These are phyloP conservation scores for Marsdenia floribunda DNA, from an alignment of 257 asterid genomes.

Conservation along the genomic window DNA sequence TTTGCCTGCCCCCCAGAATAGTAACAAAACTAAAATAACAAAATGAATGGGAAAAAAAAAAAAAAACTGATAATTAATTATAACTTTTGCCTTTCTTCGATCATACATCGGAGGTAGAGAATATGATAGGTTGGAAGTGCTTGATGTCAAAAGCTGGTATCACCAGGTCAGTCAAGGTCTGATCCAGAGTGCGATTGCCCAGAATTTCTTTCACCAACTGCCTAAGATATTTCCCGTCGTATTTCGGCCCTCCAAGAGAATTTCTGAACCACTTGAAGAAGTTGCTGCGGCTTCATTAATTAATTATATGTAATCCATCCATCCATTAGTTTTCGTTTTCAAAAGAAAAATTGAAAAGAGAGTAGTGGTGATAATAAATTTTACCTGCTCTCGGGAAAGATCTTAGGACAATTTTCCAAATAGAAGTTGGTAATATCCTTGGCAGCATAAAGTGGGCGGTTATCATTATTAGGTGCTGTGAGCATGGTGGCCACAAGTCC, in stretches of 20 bases:
- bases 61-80: too few relatives aligned
- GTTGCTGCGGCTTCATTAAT: conserved; percentile 35
- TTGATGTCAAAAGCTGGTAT: conserved; percentile 52
- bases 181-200: conserved; percentile 33
- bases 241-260: conserved; percentile 59
- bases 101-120: conserved; percentile 24
- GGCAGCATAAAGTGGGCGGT: conserved; percentile 55
- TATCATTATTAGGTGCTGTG: conserved; percentile 47
- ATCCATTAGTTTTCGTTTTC: not conserved
- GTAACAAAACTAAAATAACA: not conserved
- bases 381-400: conserved; percentile 48
- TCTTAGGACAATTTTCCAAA: conserved; percentile 48
- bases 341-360: not conserved
- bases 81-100: too few relatives aligned
- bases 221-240: conserved; percentile 39
- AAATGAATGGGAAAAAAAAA: too few relatives aligned
- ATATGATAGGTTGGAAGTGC: conserved; percentile 38
- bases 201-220: conserved; percentile 25
- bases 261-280: conserved; percentile 26
- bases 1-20: conserved; percentile 27
- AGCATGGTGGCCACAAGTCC: conserved; percentile 66
- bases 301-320: not conserved
- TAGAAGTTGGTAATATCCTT: conserved; percentile 53
- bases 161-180: conserved; percentile 36
- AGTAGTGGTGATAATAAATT: not conserved